Evolutionary conservation across 2,329 filamentous ascomycete species (phyloP).

Genomic region (Cercospora sesami): DNA sequence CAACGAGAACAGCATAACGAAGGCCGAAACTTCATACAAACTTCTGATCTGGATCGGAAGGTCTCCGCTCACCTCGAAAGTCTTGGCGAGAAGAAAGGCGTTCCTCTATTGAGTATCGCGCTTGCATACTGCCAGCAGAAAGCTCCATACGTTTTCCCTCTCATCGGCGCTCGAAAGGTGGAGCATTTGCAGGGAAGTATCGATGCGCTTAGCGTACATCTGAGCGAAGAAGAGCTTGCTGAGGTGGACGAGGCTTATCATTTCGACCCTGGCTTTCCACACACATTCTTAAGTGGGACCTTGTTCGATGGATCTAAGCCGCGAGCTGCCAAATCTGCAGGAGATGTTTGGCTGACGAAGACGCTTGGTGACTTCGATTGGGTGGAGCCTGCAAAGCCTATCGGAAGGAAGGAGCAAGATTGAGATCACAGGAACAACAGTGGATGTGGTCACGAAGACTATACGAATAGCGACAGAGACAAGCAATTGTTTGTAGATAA

Average conservation of each 20-base stretch:
- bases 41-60: not conserved
- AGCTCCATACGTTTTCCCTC: conserved; percentile 53
- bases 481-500: not conserved
- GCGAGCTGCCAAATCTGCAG: not conserved
- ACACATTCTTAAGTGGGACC: conserved; percentile 49
- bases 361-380: not conserved
- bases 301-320: not conserved
- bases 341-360: not conserved
- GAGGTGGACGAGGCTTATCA: conserved; percentile 63
- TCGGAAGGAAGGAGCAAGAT: not conserved
- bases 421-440: not conserved
- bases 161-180: conserved; percentile 67
- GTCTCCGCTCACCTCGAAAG: not conserved
- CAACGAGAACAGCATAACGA: conserved; percentile 40
- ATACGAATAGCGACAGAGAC: not conserved
- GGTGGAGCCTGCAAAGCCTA: not conserved
- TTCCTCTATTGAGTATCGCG: not conserved
- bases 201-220: conserved; percentile 61
- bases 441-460: not conserved
- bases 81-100: not conserved
- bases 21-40: not conserved
- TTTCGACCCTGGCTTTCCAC: conserved; percentile 69
- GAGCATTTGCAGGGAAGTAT: conserved; percentile 71
- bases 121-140: not conserved
- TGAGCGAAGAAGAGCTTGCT: conserved; percentile 63